Evolutionary conservation across 371 early-diverging fungal genomes (phyloP), one percentile per base, ranked within the genome.

Genomic region (Zychaea mexicana): DNA sequence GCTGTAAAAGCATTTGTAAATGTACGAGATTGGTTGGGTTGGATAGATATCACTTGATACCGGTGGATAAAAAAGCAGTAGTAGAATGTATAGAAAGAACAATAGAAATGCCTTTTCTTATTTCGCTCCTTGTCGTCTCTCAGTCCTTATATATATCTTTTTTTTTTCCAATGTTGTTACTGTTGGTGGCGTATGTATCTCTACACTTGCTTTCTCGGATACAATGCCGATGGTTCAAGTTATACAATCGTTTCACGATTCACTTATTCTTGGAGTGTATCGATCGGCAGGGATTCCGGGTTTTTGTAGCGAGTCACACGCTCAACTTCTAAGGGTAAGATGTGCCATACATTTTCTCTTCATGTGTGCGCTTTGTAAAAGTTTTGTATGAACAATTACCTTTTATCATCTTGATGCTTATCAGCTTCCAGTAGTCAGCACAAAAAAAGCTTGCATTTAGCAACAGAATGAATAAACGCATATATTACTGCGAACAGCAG

Each of bases 251-350:
- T 49, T 49, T 24, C 49, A 49, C 49, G 24, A 12, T 22, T 0
- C 42, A 8, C 36, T 36, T 36, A 15, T 36, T 36, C 15, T 15
- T 36, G 10, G 36, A 10, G 36, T 8, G 15, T 10, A 42, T 42
- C 49, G 49, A 49, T 49, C 49, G 49, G n/a, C 49, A 13, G 24
- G 2, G 49, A 49, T 49, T 49, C 49, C 49, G 22, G n/a, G n/a
- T n/a, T 12, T 42, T 12, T 36, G 1, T 19, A 46, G 7, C 4
- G n/a, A n/a, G 24, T 49, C 49, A 49, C 49, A 24, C 49, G 49
- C 26, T 10, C n/a, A 22, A 24, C 22, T 22, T 49, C 24, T 49
- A 22, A 5, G 10, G 22, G 21, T 22, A 6, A 22, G 4, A 42
- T 7, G 13, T 42, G 15, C n/a, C 42, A 17, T 22, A 5, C n/a